A percentile compares a stretch with the other conserved stretches of the same genome.
Conservation (phyloP, 1,139 yeast genomes). For the Sugiyamaella novakii region DNA sequence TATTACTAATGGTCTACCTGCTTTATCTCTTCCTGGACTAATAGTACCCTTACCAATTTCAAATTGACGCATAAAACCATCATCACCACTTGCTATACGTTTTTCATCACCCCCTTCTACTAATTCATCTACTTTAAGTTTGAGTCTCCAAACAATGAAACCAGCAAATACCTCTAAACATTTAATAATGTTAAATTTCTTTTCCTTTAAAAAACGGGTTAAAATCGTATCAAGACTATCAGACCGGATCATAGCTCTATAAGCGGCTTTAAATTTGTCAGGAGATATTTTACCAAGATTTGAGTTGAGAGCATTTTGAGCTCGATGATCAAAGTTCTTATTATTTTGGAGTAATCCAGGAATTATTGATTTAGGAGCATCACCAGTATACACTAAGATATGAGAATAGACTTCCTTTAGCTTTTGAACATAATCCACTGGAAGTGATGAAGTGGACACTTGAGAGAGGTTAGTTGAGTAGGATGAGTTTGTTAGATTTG, state of each 20-base stretch:
- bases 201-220: conserved; percentile 78
- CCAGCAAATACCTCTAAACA: conserved; percentile 69
- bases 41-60: conserved; percentile 60
- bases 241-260: conserved; percentile 59
- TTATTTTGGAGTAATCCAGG: too few relatives aligned
- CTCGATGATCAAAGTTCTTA: conserved; percentile 2
- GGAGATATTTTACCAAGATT: conserved; percentile 37
- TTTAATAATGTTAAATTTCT: conserved; percentile 81
- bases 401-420: conserved; percentile 78
- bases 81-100: conserved; percentile 42
- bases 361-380: conserved; percentile 46
- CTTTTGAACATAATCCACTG: conserved; percentile 30
- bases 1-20: conserved; percentile 67
- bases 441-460: background rate
- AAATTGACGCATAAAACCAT: conserved; percentile 54
- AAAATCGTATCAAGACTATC: conserved; percentile 73
- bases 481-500: background rate
- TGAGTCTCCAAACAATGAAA: conserved; percentile 69
- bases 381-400: conserved; percentile 62
- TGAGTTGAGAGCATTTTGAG: conserved; percentile 8
- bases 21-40: conserved; percentile 63
- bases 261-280: conserved; percentile 48
- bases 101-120: conserved; percentile 61
- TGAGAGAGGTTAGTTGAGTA: background rate
- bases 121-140: conserved; percentile 58